Percentiles rank a stretch among this genome's conserved stretches.
phyloP scores from a whole-genome alignment of 257 asterid species.

The Fraxinus quadrangulata region DNA sequence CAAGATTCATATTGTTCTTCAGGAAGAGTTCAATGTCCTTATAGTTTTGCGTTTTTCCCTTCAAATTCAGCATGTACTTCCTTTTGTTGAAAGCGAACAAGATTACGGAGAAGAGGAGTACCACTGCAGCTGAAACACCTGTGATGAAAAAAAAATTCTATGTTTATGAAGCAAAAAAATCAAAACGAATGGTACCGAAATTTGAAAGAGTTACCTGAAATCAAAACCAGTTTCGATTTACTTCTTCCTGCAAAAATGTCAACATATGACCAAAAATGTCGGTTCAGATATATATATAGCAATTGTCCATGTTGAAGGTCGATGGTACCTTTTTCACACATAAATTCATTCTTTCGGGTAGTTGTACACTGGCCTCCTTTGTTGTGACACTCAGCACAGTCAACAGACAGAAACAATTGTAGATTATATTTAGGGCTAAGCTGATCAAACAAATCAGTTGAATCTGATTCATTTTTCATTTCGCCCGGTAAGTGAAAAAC shows the following conservation, averaged over 20 bases:
- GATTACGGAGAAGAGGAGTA: not conserved
- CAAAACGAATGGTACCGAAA: not conserved
- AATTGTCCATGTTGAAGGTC: not conserved
- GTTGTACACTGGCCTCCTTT: slow-evolving; percentile 38
- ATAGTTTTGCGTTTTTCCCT: not conserved
- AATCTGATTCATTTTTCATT: not conserved
- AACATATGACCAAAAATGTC: slow-evolving; percentile 15
- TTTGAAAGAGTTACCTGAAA: not conserved
- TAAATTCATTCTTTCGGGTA: not conserved
- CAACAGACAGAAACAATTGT: slow-evolving; percentile 36
- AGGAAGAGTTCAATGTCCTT: too few relatives aligned
- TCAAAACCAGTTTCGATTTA: not conserved
- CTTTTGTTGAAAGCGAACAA: not conserved
- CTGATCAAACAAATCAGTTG: not conserved
- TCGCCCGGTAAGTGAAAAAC: slow-evolving; percentile 29
- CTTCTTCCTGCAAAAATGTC: not conserved
- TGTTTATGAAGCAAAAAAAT: not conserved
- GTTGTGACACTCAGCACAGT: slow-evolving; percentile 31
- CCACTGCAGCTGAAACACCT: slow-evolving; percentile 1
- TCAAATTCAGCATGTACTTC: not conserved
- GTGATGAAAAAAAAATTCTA: too few relatives aligned
- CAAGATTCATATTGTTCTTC: slow-evolving; percentile 20
- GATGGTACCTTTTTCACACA: slow-evolving; percentile 8
- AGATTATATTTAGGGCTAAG: slow-evolving; percentile 27
- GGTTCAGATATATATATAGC: not conserved